Conservation (phyloP, 2,329 filamentous ascomycete genomes). For the Ceratocystis destructans region DNA sequence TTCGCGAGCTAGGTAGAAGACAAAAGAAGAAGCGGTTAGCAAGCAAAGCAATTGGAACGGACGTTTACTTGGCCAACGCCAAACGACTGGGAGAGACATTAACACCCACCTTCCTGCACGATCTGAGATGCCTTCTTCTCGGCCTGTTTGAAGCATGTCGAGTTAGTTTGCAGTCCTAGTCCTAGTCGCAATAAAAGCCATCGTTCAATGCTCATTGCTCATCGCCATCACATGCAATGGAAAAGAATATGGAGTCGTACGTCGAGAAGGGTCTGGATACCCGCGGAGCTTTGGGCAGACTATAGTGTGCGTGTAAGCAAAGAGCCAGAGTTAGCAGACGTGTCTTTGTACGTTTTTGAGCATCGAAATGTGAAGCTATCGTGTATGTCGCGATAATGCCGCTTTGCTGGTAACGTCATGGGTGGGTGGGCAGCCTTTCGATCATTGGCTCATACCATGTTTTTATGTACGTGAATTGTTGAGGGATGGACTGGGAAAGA, state of each 20-base stretch:
- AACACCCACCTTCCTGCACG: conserved; percentile 71
- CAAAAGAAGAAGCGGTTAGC: not conserved
- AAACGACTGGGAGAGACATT: not conserved
- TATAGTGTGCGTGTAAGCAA: conserved; percentile 28
- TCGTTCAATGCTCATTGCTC: not conserved
- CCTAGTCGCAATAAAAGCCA: not conserved
- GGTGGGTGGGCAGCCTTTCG: not conserved
- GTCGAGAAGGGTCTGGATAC: conserved; percentile 97
- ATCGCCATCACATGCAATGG: not conserved
- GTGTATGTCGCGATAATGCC: not conserved
- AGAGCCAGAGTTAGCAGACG: not conserved
- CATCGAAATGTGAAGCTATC: not conserved
- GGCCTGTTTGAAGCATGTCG: conserved; percentile 36
- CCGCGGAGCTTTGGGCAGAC: conserved; percentile 96
- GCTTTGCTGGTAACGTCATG: not conserved
- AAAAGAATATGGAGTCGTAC: conserved; percentile 41
- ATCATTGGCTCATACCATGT: conserved; percentile 1
- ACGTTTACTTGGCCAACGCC: not conserved
- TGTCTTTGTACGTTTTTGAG: not conserved
- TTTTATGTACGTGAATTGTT: not conserved
- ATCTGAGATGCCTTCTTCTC: conserved; percentile 99
- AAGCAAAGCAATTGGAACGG: not conserved
- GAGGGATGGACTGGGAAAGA: not conserved
- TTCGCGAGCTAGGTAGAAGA: conserved; percentile 54
- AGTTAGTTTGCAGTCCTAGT: not conserved